These are phyloP conservation scores for Sutorius australiensis DNA, from an alignment of 768 basidiomycete genomes.

Conservation along the genomic window DNA sequence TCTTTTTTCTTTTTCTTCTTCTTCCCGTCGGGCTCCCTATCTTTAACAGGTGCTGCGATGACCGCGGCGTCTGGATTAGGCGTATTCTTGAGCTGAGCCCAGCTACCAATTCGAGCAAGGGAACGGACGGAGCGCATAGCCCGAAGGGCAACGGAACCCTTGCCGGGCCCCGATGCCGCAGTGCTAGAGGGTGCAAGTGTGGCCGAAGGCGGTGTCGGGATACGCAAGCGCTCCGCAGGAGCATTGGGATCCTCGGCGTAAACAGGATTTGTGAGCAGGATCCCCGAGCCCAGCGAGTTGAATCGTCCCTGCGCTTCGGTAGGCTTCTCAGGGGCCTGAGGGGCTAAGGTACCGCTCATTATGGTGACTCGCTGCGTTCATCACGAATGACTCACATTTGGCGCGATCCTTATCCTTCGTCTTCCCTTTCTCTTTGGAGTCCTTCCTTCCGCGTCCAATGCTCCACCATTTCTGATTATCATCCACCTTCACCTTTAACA, in stretches of 20 bases:
- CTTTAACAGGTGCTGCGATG: slow-evolving; percentile 26
- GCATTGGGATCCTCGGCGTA: slow-evolving; percentile 14
- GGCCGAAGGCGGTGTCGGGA: slow-evolving; percentile 24
- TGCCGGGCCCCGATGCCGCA: slow-evolving; percentile 24
- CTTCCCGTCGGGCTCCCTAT: slow-evolving; percentile 31
- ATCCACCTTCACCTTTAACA: slow-evolving; percentile 40
- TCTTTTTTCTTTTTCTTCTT: slow-evolving; percentile 39
- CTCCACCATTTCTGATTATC: slow-evolving; percentile 78
- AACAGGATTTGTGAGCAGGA: slow-evolving; percentile 30
- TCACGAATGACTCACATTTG: slow-evolving; percentile 23
- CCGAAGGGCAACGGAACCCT: slow-evolving; percentile 69
- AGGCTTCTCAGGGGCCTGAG: slow-evolving; percentile 38
- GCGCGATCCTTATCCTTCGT: slow-evolving; percentile 35
- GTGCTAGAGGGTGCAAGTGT: slow-evolving; percentile 38
- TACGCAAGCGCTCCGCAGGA: slow-evolving; percentile 8
- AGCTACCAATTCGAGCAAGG: slow-evolving; percentile 67
- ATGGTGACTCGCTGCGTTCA: not conserved
- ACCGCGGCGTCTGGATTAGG: slow-evolving; percentile 31
- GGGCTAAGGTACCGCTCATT: slow-evolving; percentile 34
- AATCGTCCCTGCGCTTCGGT: slow-evolving; percentile 47
- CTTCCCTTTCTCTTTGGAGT: slow-evolving; percentile 61
- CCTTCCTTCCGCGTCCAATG: slow-evolving; percentile 69
- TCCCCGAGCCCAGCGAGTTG: slow-evolving; percentile 56
- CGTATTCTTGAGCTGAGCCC: slow-evolving; percentile 54
- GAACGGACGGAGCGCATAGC: slow-evolving; percentile 76